A percentile compares a stretch with the other conserved stretches of the same genome.
Evolutionary conservation across 495 filamentous ascomycete genomes (phyloP).

Genomic region (Xylaria nigripes): DNA sequence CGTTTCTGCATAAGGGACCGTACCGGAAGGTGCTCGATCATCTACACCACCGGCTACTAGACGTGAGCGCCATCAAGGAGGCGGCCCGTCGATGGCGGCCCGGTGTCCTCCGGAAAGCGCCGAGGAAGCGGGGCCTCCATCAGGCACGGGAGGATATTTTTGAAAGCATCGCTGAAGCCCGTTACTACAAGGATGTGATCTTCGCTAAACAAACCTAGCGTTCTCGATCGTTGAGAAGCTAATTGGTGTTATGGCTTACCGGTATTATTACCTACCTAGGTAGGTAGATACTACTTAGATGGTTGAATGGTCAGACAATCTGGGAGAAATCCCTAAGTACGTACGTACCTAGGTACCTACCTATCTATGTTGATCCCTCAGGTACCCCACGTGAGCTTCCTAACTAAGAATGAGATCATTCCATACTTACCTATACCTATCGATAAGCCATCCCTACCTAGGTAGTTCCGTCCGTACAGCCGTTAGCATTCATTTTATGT

Average conservation of each 20-base stretch:
- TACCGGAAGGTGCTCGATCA: constrained; percentile 65
- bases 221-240: too few relatives aligned
- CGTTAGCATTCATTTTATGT: too few relatives aligned
- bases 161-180: constrained; percentile 88
- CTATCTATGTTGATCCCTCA: too few relatives aligned
- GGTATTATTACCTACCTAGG: background rate
- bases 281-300: background rate
- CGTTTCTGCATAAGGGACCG: constrained; percentile 66
- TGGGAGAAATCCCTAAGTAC: too few relatives aligned
- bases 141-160: constrained; percentile 83
- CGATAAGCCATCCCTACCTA: too few relatives aligned
- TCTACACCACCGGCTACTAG: constrained; percentile 82
- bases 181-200: constrained; percentile 62
- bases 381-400: too few relatives aligned
- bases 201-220: constrained; percentile 33
- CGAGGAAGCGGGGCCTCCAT: constrained; percentile 68
- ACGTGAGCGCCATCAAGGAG: constrained; percentile 89
- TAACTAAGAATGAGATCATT: too few relatives aligned
- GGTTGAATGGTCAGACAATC: too few relatives aligned
- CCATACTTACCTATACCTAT: too few relatives aligned
- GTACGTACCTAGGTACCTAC: too few relatives aligned
- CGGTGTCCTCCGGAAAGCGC: constrained; percentile 49
- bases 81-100: constrained; percentile 74
- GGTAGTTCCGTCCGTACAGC: too few relatives aligned
- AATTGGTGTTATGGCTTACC: too few relatives aligned